These are phyloP conservation scores for Fusarium xyrophilum DNA, from an alignment of 2,329 filamentous ascomycete genomes.

Conservation along the genomic window DNA sequence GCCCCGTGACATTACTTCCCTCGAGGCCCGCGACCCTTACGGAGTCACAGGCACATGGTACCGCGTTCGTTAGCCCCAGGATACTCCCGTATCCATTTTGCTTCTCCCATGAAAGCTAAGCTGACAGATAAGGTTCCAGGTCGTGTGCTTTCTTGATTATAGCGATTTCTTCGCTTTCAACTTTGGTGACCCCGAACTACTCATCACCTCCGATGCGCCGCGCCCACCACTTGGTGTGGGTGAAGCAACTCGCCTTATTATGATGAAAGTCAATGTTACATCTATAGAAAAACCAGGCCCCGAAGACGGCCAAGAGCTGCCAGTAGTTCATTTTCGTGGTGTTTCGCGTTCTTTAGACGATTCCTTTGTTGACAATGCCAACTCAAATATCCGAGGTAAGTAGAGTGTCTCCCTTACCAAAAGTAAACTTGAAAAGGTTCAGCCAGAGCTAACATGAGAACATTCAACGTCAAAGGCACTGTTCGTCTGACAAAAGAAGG, in stretches of 20 bases:
- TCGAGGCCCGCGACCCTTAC: conserved; percentile 71
- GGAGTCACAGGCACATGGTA: conserved; percentile 75
- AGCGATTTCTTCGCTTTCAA: conserved; percentile 77
- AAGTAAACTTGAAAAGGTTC: background rate
- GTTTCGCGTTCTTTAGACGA: conserved; percentile 67
- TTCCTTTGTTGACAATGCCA: conserved; percentile 72
- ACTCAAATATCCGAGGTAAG: conserved; percentile 69
- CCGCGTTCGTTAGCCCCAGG: conserved; percentile 55
- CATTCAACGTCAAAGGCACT: conserved; percentile 54
- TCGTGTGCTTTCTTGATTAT: conserved; percentile 67
- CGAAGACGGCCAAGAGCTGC: conserved; percentile 63
- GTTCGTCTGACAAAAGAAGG: conserved; percentile 72
- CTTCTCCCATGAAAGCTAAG: background rate
- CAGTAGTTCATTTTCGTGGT: conserved; percentile 73
- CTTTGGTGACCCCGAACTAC: conserved; percentile 58
- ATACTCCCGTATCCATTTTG: background rate
- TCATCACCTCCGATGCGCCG: conserved; percentile 51
- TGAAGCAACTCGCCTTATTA: conserved; percentile 74
- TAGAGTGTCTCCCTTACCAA: conserved; percentile 8
- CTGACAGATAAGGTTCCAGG: conserved; percentile 40
- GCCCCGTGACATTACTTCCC: conserved; percentile 47
- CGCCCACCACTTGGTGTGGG: conserved; percentile 63
- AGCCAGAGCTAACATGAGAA: conserved; percentile 27
- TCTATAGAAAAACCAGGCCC: conserved; percentile 64
- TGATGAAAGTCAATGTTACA: conserved; percentile 70